These are phyloP conservation scores for Diversispora epigaea DNA, from an alignment of 192 early-diverging fungal species.

Conservation along the genomic window DNA sequence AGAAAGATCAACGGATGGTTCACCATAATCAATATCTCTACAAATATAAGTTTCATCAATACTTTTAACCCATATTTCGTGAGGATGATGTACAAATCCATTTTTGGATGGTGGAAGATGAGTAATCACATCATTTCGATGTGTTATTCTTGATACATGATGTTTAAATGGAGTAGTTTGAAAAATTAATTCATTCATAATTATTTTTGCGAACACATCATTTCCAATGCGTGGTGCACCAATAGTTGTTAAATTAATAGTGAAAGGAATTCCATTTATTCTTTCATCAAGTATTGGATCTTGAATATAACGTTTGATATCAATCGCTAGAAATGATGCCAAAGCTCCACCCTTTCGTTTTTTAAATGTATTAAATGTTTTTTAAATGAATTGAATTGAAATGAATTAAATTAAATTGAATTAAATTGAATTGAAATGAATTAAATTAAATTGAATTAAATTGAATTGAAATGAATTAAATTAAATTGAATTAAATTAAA, in stretches of 20 bases:
- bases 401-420: no score
- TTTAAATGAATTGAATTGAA: no score
- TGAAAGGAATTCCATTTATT: background rate
- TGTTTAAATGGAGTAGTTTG: background rate
- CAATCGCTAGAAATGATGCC: constrained; percentile 5
- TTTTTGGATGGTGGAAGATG: constrained; percentile 7
- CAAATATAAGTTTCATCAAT: constrained; percentile 1
- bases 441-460: no score
- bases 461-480: background rate
- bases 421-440: no score
- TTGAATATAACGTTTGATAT: constrained; percentile 22
- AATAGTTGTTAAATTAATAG: constrained; percentile 10
- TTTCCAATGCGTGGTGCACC: constrained; percentile 20
- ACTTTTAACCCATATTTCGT: constrained; percentile 22
- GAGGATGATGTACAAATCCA: constrained; percentile 17
- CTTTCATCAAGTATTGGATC: background rate
- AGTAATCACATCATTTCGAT: constrained; percentile 9
- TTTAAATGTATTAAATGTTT: background rate
- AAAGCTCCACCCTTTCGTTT: constrained; percentile 18
- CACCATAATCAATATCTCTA: background rate
- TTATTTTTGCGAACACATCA: constrained; percentile 6
- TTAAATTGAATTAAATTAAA: background rate
- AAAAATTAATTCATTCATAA: background rate
- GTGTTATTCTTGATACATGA: constrained; percentile 6
- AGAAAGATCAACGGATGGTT: background rate